Base-by-base conservation (phyloP, 768 basidiomycete genomes). In the Auriscalpium orientale region DNA sequence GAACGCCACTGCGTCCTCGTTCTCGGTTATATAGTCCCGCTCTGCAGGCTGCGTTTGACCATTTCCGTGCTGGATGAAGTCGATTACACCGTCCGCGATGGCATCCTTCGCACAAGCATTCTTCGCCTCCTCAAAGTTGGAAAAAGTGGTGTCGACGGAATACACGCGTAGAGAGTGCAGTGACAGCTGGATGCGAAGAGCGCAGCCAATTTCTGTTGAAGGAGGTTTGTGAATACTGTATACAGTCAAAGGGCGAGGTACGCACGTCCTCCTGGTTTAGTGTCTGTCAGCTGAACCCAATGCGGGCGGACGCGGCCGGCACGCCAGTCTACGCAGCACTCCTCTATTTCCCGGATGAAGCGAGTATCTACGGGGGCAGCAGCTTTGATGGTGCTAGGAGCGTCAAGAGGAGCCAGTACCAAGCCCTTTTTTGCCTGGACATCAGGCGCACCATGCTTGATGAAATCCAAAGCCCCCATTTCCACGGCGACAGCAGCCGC, bases 381-480 rank as follows among this genome's bases (percentile, higher is more conserved):
- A 44, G 53, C 49, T 49, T 53, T 46, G 18, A 57, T 49, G n/a
- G 54, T 40, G 13, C 51, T 53, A 22, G 57, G 48, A 2, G 59
- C 58, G 52, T 71, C 67, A 15, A 68, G 66, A 43, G 72, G 65
- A 13, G 65, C 70, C 46, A 71, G 69, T 2, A 64, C 53, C 7
- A 72, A 65, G 6, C 68, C 64, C 8, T 68, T 70, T 40, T 74
- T 73, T 46, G 67, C 71, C 33, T 66, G 66, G 37, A 66, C 38
- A 8, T 75, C 71, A 2, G 70, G 66, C n/a, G 77, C 76, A 3
- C 79, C 79, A 1, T 67, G 62, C 8, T 66, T 52, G 48, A 86
- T 79, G 62, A 87, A 87, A 18, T 83, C 77, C 35, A 86, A 64
- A 1, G 77, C 85, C 18, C 82, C 83, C 72, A 79, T 77, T 8